Percentiles rank a stretch among this genome's conserved stretches.
Conservation (phyloP, 106 monocot species). For the Allium fistulosum region DNA sequence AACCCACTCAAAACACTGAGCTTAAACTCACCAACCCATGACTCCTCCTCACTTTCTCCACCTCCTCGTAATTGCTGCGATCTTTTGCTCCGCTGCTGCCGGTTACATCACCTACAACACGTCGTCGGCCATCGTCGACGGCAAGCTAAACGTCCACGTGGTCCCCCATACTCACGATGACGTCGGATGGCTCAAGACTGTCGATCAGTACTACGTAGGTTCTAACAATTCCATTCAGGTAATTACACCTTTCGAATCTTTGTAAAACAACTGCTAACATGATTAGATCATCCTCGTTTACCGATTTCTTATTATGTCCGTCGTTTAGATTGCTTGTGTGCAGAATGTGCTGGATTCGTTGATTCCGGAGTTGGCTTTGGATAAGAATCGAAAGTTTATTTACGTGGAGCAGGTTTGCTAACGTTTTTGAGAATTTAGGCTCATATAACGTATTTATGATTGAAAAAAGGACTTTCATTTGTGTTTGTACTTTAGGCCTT, state of each 20-base stretch:
- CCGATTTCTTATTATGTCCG: too few relatives aligned
- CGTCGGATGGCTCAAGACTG: constrained; percentile 82
- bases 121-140: constrained; percentile 56
- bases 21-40: background rate
- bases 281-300: background rate
- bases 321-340: constrained; percentile 34
- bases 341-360: constrained; percentile 44
- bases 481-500: constrained; percentile 56
- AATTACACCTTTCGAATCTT: background rate
- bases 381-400: constrained; percentile 39
- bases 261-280: too few relatives aligned
- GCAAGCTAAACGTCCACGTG: constrained; percentile 92
- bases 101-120: constrained; percentile 95
- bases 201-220: constrained; percentile 83
- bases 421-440: background rate
- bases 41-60: background rate
- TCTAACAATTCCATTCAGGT: constrained; percentile 80
- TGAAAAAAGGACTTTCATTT: background rate
- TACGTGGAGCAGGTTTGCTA: constrained; percentile 23
- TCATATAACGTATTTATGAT: background rate
- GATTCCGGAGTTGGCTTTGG: constrained; percentile 27
- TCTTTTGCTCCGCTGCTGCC: constrained; percentile 16
- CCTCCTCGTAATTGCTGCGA: constrained; percentile 11
- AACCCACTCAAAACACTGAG: too few relatives aligned
- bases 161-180: constrained; percentile 80